These are phyloP conservation scores for Kazachstania bromeliacearum DNA, from an alignment of 805 yeast species.

Conservation along the genomic window DNA sequence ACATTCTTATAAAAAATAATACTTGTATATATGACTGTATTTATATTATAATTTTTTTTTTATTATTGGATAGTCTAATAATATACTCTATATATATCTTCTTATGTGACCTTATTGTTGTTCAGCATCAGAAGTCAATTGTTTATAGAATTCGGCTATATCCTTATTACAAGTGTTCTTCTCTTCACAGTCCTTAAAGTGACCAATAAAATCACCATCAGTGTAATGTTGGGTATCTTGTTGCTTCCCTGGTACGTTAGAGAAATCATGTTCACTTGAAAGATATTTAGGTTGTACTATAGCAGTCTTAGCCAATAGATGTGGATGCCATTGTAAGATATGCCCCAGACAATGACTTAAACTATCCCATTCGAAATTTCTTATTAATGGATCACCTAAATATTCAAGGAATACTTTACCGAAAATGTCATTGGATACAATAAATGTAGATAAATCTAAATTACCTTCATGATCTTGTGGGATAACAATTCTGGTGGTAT, in stretches of 20 bases:
- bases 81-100: too few relatives aligned
- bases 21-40: background rate
- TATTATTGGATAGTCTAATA: too few relatives aligned
- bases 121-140: too few relatives aligned
- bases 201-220: constrained; percentile 59
- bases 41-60: background rate
- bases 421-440: constrained; percentile 55
- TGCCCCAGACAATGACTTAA: constrained; percentile 60
- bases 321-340: constrained; percentile 91
- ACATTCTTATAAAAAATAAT: background rate
- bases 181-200: constrained; percentile 48
- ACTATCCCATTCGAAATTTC: constrained; percentile 45
- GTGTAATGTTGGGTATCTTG: constrained; percentile 42
- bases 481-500: constrained; percentile 47
- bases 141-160: constrained; percentile 15
- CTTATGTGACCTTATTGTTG: too few relatives aligned
- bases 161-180: constrained; percentile 44
- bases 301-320: constrained; percentile 59
- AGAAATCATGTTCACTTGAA: constrained; percentile 36
- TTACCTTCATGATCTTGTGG: constrained; percentile 56
- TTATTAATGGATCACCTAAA: constrained; percentile 66
- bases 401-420: constrained; percentile 67
- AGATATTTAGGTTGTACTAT: constrained; percentile 57
- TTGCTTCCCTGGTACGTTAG: constrained; percentile 16
- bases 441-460: constrained; percentile 59